Base-by-base conservation (phyloP, 306 rosid species). In the Ziziphus jujuba region DNA sequence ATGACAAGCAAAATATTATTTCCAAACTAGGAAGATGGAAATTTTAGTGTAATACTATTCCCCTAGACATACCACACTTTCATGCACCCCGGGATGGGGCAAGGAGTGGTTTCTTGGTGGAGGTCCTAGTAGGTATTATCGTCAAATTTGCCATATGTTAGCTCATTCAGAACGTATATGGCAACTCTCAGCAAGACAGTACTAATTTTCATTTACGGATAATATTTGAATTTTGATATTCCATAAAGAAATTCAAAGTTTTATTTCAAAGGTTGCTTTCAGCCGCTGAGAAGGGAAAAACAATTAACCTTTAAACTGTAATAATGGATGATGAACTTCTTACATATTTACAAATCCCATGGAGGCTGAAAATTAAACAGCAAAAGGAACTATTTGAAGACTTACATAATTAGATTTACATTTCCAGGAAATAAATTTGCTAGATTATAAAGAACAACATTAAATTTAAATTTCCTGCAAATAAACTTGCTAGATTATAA, bases 61-160 rank as follows among this genome's bases (percentile, higher is more conserved):
- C 23, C 10, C 36, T 64, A 56, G 9, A 81, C 92, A 73, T 91
- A 91, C 97, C 97, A 91, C 97, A 55, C 95, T 91, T 87, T 86
- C 92, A 52, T 95, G 97, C 73, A 86, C 97, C 53, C 95, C 96
- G 0, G 87, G 86, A 63, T 95, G 97, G 67, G 97, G 95, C 76
- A 91, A 77, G 66, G 95, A 36, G 58, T 86, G 72, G 77, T 91
- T 86, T 70, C 60, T 84, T 0, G 97, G 97, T 0, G 80, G 86
- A 50, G 97, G 95, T 74, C 92, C 91, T 59, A 77, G 77, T 25
- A 88, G 82, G 80, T 82, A 81, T 28, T 92, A 86, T 57, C 96
- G 84, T 75, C 97, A 44, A 86, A 68, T 81, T 79, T 84, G 20
- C 97, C 97, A 64, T 91, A 86, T 0, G 92, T 88, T 72, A 91